A percentile compares a stretch with the other conserved stretches of the same genome.
Conservation (phyloP, 139 green algal species). For the Chlorella sorokiniana region DNA sequence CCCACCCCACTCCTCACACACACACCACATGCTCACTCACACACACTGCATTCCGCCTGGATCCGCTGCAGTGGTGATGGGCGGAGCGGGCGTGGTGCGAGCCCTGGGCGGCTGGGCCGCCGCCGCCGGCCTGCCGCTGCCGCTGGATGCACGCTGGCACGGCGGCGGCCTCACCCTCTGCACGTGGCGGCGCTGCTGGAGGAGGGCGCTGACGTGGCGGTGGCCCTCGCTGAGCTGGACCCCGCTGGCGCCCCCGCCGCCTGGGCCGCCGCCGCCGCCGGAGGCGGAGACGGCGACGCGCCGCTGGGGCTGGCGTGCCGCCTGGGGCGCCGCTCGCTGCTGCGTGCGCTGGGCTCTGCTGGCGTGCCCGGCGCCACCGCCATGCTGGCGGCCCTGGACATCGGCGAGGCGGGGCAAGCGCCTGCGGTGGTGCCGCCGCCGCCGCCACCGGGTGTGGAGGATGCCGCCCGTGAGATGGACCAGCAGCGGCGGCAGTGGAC, state of each 20-base stretch:
- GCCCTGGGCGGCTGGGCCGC: slow-evolving; percentile 20
- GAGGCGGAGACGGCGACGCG: neutral
- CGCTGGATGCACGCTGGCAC: neutral
- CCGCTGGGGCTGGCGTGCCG: slow-evolving; percentile 16
- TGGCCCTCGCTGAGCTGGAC: slow-evolving; percentile 14
- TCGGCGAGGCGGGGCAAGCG: neutral
- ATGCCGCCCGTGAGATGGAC: neutral
- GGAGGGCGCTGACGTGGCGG: neutral
- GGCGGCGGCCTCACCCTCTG: slow-evolving; percentile 21
- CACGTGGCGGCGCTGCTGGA: slow-evolving; percentile 29
- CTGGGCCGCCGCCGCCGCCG: neutral
- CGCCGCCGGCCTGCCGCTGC: neutral
- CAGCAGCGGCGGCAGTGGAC: slow-evolving; percentile 5
- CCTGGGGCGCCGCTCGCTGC: slow-evolving; percentile 3
- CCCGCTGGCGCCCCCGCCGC: neutral
- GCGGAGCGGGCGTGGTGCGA: neutral
- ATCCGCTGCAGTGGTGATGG: slow-evolving; percentile 10
- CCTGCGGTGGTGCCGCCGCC: neutral
- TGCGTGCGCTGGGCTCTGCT: neutral
- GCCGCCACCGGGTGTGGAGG: neutral
- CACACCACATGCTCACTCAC: no score
- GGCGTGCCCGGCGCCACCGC: slow-evolving; percentile 1
- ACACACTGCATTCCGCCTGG: neutral
- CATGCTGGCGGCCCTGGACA: slow-evolving; percentile 14
- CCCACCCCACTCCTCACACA: no score